Conservation (phyloP, 2,329 filamentous ascomycete genomes). For the Metarhizium guizhouense region DNA sequence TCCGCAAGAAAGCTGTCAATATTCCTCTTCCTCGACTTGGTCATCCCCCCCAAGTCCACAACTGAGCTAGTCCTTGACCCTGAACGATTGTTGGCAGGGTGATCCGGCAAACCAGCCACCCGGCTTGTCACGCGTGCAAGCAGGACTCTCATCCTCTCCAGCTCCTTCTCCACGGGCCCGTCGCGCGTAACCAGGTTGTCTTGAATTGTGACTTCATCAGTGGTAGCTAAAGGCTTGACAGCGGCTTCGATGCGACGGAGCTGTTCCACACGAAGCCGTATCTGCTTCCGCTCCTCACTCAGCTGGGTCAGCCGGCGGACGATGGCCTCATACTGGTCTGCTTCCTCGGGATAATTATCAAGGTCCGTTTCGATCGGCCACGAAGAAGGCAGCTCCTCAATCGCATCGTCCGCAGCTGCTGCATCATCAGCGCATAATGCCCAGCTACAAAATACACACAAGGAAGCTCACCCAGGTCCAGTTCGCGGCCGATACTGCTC, state of each 20-base stretch:
- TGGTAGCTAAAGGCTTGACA: slow-evolving; percentile 32
- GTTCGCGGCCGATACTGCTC: slow-evolving; percentile 26
- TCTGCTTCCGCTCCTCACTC: slow-evolving; percentile 25
- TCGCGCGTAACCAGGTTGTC: slow-evolving; percentile 58
- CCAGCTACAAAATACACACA: neutral
- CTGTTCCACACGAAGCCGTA: slow-evolving; percentile 33
- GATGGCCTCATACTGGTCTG: slow-evolving; percentile 41
- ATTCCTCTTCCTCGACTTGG: slow-evolving; percentile 31
- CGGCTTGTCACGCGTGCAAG: slow-evolving; percentile 49
- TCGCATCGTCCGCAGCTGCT: slow-evolving; percentile 32
- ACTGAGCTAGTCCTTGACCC: slow-evolving; percentile 9
- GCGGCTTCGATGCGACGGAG: slow-evolving; percentile 40
- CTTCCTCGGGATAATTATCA: slow-evolving; percentile 32
- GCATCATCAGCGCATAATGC: neutral
- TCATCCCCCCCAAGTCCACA: slow-evolving; percentile 24
- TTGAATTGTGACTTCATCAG: slow-evolving; percentile 37
- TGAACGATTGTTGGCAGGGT: slow-evolving; percentile 2
- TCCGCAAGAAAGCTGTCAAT: slow-evolving; percentile 32
- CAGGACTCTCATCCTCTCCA: slow-evolving; percentile 57
- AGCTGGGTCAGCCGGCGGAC: slow-evolving; percentile 41
- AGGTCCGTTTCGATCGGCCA: slow-evolving; percentile 35
- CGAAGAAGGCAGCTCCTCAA: slow-evolving; percentile 35
- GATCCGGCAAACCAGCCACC: slow-evolving; percentile 30
- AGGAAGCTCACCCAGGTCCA: slow-evolving; percentile 33
- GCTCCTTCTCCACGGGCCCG: slow-evolving; percentile 55